Evolutionary conservation across 148 eudicot species (phyloP), one percentile per base, ranked within the genome.

Genomic region (Diospyros lotus): DNA sequence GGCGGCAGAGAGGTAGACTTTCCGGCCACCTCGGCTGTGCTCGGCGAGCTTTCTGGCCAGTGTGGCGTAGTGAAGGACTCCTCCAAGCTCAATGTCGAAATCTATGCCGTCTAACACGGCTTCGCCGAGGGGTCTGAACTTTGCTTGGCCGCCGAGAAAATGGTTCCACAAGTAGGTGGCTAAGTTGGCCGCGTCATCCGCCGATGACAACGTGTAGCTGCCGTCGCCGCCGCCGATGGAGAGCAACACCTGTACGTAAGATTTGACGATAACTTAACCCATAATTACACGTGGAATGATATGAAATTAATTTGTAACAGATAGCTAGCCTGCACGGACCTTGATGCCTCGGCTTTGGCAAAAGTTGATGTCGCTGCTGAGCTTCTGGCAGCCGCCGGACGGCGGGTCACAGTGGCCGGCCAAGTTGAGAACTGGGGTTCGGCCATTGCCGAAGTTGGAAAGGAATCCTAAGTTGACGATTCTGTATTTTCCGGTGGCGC

Each of bases 221-320:
- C 77, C 74, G 1, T 50, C 56, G 43, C 82, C 82, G 40, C 85
- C 87, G 1, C 87, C 85, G 15, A 84, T 69, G 2, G 84, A 84
- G 60, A 84, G 75, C 43, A 84, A 45, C 2, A 84, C 83, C 75
- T 76, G n/a, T n/a, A n/a, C n/a, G n/a, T n/a, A n/a, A n/a, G n/a
- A n/a, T n/a, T n/a, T n/a, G n/a, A n/a, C n/a, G n/a, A n/a, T n/a
- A n/a, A n/a, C n/a, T n/a, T n/a, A n/a, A n/a, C n/a, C n/a, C n/a
- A n/a, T n/a, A n/a, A n/a, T n/a, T n/a, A n/a, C n/a, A n/a, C n/a
- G n/a, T n/a, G n/a, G n/a, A n/a, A n/a, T n/a, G n/a, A n/a, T n/a
- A n/a, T n/a, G n/a, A n/a, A n/a, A n/a, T n/a, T n/a, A n/a, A n/a
- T n/a, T n/a, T n/a, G n/a, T n/a, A n/a, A n/a, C n/a, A n/a, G n/a